phyloP scores from a whole-genome alignment of 257 asterid genomes.

The Solanum acaule region DNA sequence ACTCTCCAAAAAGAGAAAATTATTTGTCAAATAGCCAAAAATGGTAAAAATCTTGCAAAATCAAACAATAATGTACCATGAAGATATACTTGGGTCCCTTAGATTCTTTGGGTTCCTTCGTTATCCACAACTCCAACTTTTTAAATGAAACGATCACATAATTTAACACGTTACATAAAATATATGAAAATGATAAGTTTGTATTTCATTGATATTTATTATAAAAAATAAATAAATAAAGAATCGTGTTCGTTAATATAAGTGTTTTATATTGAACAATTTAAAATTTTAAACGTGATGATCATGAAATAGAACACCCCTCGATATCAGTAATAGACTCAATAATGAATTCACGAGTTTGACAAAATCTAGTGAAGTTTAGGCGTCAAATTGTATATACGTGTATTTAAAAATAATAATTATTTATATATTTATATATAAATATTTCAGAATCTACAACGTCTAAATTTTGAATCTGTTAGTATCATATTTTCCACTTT shows the following conservation, averaged over 20 bases:
- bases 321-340: no score
- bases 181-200: background rate
- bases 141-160: background rate
- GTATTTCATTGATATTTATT: background rate
- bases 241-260: background rate
- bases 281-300: background rate
- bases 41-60: conserved; percentile 8
- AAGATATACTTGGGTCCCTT: background rate
- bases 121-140: background rate
- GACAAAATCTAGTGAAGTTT: background rate
- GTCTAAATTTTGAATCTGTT: background rate
- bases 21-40: background rate
- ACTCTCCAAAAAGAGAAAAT: background rate
- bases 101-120: background rate
- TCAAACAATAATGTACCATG: background rate
- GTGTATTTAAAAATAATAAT: background rate
- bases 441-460: background rate
- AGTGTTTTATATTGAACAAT: background rate
- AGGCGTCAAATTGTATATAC: background rate
- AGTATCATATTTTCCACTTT: background rate
- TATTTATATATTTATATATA: background rate
- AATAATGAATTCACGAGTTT: background rate
- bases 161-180: background rate
- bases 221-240: background rate
- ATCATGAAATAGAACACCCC: background rate